Base-by-base conservation (phyloP, 805 yeast genomes). In the Metschnikowia gruessii region DNA sequence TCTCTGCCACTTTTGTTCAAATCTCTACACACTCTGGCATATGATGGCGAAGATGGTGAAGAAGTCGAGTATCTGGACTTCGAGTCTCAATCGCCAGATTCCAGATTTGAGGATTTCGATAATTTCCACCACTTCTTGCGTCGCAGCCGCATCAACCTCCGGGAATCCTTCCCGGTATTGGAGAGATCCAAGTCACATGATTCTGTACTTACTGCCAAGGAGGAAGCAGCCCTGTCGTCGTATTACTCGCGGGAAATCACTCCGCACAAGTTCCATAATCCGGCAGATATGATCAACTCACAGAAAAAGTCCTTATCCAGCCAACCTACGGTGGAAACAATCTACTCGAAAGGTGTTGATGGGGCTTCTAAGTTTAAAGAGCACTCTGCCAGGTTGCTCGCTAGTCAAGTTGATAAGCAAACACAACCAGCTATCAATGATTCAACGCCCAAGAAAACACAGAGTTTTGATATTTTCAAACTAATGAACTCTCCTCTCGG, bases 231-330 rank as follows among this genome's bases (percentile, higher is more conserved):
- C n/a, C 15, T 28, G 15, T 21, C 41, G n/a, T 12, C 33, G 11
- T 22, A 36, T 29, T 15, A n/a, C 5, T 18, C 40, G 15, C 35
- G 17, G 19, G 28, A 17, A 18, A 19, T 19, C 10, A 22, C 41
- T 29, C 31, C 28, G 36, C 37, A 50, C 32, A 63, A 63, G 42
- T 70, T 70, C 51, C 74, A 70, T 45, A 70, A 70, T 48, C 75
- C 75, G 0, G 64, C 63, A 10, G 65, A 60, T 16, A 61, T 52
- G 36, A 59, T 67, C 24, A 26, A 37, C 22, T 28, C 50, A 2
- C 53, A 17, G 30, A 49, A 39, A 26, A 48, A 51, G 30, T 46
- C 46, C 12, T 10, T 43, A 13, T 41, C 53, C 19, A 50, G 43
- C 18, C 51, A 53, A 37, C 52, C 74, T n/a, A 67, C 72, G 2